Conservation (phyloP, 2,329 filamentous ascomycete species). For the Orbilia javanica region DNA sequence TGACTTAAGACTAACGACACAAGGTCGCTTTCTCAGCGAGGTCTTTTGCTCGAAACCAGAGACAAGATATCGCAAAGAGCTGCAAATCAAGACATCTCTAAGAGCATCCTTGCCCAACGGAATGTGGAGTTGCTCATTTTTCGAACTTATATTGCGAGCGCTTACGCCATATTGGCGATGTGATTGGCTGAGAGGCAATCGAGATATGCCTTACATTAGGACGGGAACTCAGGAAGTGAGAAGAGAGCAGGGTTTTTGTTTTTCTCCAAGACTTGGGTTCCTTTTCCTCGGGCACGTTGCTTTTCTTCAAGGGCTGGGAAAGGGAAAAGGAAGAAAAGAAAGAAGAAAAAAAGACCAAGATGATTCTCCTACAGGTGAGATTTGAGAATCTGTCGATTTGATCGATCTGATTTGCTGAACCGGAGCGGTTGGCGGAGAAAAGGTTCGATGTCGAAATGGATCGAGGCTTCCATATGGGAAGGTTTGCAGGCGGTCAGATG, state of each 20-base stretch:
- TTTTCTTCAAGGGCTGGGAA: conserved; percentile 17
- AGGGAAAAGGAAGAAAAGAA: neutral
- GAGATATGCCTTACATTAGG: conserved; percentile 49
- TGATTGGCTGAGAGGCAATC: conserved; percentile 53
- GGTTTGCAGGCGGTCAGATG: conserved; percentile 54
- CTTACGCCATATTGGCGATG: conserved; percentile 58
- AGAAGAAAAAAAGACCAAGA: neutral
- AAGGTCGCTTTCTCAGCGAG: conserved; percentile 12
- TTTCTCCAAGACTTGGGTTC: conserved; percentile 18
- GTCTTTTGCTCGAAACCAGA: conserved; percentile 8
- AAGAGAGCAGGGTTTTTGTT: conserved; percentile 41
- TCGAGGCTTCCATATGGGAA: conserved; percentile 38
- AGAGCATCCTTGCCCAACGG: conserved; percentile 53
- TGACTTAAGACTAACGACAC: conserved; percentile 41
- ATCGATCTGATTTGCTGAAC: conserved; percentile 53
- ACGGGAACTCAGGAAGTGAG: conserved; percentile 49
- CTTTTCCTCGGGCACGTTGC: conserved; percentile 33
- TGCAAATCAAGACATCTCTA: conserved; percentile 40
- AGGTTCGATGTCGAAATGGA: conserved; percentile 30
- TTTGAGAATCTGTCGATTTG: conserved; percentile 34
- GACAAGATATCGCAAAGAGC: conserved; percentile 24
- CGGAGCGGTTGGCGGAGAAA: conserved; percentile 45
- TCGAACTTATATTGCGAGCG: conserved; percentile 52
- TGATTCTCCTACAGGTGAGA: conserved; percentile 27
- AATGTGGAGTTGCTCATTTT: conserved; percentile 58